Percentiles rank a stretch among this genome's conserved stretches.
Conservation (phyloP, 2,329 filamentous ascomycete species). For the Beauveria varroae region DNA sequence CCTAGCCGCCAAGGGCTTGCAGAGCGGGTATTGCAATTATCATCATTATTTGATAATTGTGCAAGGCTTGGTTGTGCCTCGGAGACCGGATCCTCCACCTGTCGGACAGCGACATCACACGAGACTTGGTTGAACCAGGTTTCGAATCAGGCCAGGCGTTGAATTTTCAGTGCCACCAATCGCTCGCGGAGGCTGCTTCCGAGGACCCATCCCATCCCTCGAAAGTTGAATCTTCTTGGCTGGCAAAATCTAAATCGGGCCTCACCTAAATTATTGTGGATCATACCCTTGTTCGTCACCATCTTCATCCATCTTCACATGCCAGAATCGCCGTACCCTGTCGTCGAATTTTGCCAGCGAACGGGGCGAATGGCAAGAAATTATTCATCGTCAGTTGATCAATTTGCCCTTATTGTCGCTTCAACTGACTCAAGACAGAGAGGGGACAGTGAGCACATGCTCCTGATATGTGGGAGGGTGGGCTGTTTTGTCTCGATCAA, state of each 20-base stretch:
- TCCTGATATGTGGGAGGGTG: not conserved
- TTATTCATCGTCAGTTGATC: not conserved
- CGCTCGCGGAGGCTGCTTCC: constrained; percentile 2
- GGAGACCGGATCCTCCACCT: not conserved
- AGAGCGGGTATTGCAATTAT: not conserved
- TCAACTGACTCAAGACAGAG: not conserved
- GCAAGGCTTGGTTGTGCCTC: not conserved
- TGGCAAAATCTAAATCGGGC: constrained; percentile 10
- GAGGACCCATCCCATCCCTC: constrained; percentile 4
- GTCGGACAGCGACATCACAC: not conserved
- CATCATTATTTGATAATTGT: not conserved
- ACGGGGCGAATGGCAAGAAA: not conserved
- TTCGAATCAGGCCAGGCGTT: constrained; percentile 4
- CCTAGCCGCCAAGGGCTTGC: not conserved
- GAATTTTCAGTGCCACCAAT: not conserved
- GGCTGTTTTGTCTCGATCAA: not conserved
- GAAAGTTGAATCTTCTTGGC: not conserved
- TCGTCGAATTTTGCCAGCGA: not conserved
- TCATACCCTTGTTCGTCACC: not conserved
- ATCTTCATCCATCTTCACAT: constrained; percentile 8
- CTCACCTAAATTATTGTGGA: constrained; percentile 4
- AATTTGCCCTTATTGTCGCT: not conserved
- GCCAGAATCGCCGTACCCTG: not conserved
- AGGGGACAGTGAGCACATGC: not conserved
- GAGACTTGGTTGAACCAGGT: not conserved